phyloP scores from a whole-genome alignment of 116 monocot species.

The Phalaenopsis hybrid region DNA sequence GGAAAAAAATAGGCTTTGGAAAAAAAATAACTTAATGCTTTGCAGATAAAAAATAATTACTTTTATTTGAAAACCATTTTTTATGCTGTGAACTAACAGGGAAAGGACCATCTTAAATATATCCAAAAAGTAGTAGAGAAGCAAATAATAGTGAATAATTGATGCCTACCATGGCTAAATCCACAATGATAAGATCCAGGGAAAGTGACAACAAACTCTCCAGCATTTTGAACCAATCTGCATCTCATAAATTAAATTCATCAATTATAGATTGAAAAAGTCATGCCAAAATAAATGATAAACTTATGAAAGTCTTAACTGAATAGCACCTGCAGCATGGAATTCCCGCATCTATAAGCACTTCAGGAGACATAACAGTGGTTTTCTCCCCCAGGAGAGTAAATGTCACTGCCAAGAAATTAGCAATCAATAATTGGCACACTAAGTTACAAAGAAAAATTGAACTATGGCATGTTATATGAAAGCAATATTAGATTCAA shows the following conservation, averaged over 20 bases:
- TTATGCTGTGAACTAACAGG: background rate
- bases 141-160: background rate
- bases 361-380: constrained; percentile 55
- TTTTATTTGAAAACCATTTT: background rate
- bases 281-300: constrained; percentile 12
- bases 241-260: constrained; percentile 6
- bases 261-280: constrained; percentile 5
- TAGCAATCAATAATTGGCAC: constrained; percentile 4
- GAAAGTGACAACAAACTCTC: constrained; percentile 61
- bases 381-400: constrained; percentile 49
- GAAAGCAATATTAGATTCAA: background rate
- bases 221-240: constrained; percentile 62
- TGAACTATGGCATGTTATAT: background rate
- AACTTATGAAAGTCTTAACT: background rate
- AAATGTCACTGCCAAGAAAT: constrained; percentile 42
- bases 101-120: background rate
- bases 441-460: constrained; percentile 5
- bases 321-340: constrained; percentile 51
- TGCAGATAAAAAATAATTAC: background rate
- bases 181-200: constrained; percentile 62
- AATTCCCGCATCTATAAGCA: constrained; percentile 46
- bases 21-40: background rate
- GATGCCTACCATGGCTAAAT: constrained; percentile 45
- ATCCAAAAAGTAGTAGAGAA: background rate
- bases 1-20: background rate